Evolutionary conservation across 139 green algal genomes (phyloP).

Genomic region (Monoraphidium neglectum): DNA sequence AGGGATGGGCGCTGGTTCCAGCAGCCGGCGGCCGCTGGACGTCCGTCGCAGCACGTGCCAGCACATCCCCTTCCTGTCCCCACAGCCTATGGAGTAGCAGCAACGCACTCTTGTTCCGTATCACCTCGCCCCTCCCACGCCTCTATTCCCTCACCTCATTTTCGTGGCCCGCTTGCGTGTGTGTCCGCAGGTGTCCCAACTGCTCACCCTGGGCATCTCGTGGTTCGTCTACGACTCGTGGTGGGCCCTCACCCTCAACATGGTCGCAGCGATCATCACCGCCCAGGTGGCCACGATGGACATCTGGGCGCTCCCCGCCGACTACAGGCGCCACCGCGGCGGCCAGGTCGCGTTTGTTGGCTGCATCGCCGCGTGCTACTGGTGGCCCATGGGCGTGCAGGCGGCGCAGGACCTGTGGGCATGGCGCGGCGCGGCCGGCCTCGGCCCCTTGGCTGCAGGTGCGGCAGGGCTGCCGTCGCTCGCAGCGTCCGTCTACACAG

Average conservation of each 20-base stretch:
- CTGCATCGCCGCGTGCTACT: slow-evolving; percentile 27
- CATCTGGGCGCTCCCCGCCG: slow-evolving; percentile 1
- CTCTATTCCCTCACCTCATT: no score
- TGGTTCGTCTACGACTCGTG: slow-evolving; percentile 20
- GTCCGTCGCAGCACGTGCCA: no score
- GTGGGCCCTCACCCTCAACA: slow-evolving; percentile 5
- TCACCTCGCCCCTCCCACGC: no score
- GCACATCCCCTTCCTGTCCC: no score
- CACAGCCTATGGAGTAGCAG: no score
- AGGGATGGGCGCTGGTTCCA: no score
- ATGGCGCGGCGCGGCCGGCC: neutral
- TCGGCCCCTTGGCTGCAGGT: neutral
- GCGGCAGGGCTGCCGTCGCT: neutral
- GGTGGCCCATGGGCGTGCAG: slow-evolving; percentile 22
- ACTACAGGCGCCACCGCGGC: slow-evolving; percentile 8
- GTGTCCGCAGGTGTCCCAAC: slow-evolving; percentile 10
- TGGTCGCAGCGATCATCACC: neutral
- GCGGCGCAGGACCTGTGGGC: neutral
- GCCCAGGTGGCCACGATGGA: slow-evolving; percentile 1
- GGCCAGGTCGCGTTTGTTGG: slow-evolving; percentile 28
- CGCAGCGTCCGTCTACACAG: neutral
- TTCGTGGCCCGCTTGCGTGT: no score
- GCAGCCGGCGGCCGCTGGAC: no score
- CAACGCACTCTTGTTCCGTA: no score
- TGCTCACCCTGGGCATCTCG: slow-evolving; percentile 18